These are phyloP conservation scores for Aspergillus olivimuriae DNA, from an alignment of 495 filamentous ascomycete genomes.

Conservation along the genomic window DNA sequence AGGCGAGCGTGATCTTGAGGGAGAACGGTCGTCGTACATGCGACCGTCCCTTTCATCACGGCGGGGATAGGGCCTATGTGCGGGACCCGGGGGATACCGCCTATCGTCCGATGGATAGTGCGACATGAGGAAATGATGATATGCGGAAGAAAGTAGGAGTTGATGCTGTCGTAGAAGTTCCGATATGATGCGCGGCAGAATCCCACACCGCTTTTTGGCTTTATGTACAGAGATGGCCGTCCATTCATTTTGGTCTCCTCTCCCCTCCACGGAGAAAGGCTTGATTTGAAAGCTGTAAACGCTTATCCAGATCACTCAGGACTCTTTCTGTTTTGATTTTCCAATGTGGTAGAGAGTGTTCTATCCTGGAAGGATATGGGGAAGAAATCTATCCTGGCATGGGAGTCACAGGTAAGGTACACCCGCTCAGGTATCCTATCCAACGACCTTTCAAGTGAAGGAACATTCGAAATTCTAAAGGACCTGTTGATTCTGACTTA, in stretches of 20 bases:
- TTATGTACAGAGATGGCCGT: background rate
- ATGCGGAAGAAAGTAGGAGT: background rate
- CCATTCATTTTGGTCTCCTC: background rate
- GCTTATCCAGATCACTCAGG: no score
- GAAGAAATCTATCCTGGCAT: no score
- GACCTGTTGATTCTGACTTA: background rate
- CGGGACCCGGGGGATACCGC: slow-evolving; percentile 20
- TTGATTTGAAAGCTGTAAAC: background rate
- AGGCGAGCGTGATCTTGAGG: slow-evolving; percentile 38
- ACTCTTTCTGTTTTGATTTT: no score
- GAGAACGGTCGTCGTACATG: slow-evolving; percentile 45
- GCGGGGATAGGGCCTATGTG: slow-evolving; percentile 22
- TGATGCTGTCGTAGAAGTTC: background rate
- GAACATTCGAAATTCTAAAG: no score
- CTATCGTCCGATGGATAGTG: slow-evolving; percentile 25
- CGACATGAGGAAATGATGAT: slow-evolving; percentile 23
- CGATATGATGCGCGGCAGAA: slow-evolving; percentile 10
- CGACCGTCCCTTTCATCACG: slow-evolving; percentile 36
- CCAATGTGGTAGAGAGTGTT: no score
- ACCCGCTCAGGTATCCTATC: no score
- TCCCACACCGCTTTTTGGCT: slow-evolving; percentile 6
- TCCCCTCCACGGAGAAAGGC: background rate
- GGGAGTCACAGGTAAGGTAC: no score
- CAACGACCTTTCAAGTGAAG: no score
- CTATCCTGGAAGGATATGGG: no score